These are phyloP conservation scores for Echium plantagineum DNA, from an alignment of 257 asterid genomes.

Conservation along the genomic window DNA sequence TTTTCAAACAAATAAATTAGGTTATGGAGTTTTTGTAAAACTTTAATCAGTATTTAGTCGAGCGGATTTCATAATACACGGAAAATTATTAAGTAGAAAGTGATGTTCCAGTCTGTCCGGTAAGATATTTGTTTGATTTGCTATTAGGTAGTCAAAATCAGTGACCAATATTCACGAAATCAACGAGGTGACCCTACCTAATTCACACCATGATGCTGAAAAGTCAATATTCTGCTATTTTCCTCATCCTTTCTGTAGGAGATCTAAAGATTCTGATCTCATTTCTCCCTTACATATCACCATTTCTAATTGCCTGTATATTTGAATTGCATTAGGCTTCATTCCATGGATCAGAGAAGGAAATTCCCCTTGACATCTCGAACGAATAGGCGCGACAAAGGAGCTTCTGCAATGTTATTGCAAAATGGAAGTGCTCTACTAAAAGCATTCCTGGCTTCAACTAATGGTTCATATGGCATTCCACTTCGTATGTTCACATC, in stretches of 20 bases:
- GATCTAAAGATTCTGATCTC: neutral
- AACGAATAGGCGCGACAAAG: neutral
- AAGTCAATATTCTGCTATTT: neutral
- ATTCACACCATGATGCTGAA: neutral
- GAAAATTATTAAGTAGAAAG: too few relatives aligned
- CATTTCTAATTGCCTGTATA: too few relatives aligned
- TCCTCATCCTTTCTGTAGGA: neutral
- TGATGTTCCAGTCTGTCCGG: too few relatives aligned
- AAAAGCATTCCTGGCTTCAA: constrained; percentile 4
- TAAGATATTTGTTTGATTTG: too few relatives aligned
- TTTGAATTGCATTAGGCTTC: too few relatives aligned
- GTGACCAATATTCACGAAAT: too few relatives aligned
- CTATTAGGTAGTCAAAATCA: too few relatives aligned
- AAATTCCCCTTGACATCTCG: neutral
- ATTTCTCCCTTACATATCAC: neutral
- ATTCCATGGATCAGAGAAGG: neutral
- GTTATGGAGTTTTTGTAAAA: too few relatives aligned
- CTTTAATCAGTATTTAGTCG: too few relatives aligned
- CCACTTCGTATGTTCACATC: constrained; percentile 3
- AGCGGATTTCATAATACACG: too few relatives aligned
- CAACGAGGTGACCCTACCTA: too few relatives aligned
- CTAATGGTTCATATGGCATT: constrained; percentile 5
- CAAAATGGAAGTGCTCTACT: constrained; percentile 10
- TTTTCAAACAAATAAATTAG: too few relatives aligned
- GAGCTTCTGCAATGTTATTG: neutral